These are phyloP conservation scores for Fraxinus quadrangulata DNA, from an alignment of 257 asterid genomes.

Conservation along the genomic window DNA sequence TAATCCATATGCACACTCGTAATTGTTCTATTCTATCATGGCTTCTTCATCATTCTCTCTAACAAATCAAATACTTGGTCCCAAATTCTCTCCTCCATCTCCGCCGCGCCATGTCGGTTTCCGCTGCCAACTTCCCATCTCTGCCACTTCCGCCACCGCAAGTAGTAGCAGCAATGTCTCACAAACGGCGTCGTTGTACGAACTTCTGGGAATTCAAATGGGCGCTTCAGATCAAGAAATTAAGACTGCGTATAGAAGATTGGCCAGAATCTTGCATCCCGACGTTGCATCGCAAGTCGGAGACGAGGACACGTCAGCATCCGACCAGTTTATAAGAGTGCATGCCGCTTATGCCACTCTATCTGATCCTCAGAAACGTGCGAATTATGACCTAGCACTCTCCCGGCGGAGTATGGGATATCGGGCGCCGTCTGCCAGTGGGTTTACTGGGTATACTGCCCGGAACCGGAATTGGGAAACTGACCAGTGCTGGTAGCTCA, in stretches of 20 bases:
- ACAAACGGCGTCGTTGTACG: slow-evolving; percentile 26
- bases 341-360: slow-evolving; percentile 45
- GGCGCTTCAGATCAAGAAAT: slow-evolving; percentile 34
- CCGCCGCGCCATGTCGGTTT: not conserved
- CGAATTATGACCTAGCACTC: slow-evolving; percentile 31
- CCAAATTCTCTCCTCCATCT: slow-evolving; percentile 12
- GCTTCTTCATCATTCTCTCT: slow-evolving; percentile 24
- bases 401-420: slow-evolving; percentile 1
- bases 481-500: slow-evolving; percentile 16
- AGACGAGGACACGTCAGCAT: slow-evolving; percentile 17
- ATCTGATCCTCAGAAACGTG: slow-evolving; percentile 39
- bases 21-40: slow-evolving; percentile 7
- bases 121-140: slow-evolving; percentile 13
- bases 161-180: not conserved
- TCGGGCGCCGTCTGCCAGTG: not conserved
- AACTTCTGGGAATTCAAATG: slow-evolving; percentile 31
- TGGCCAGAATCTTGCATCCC: slow-evolving; percentile 38
- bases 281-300: slow-evolving; percentile 15
- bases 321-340: slow-evolving; percentile 33
- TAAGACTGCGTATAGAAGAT: slow-evolving; percentile 33
- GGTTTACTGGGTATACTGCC: not conserved
- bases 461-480: slow-evolving; percentile 19
- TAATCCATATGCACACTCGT: not conserved
- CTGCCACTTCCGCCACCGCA: slow-evolving; percentile 23
- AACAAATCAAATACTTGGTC: slow-evolving; percentile 13